These are phyloP conservation scores for Rheum nobile DNA, from an alignment of 148 eudicot species.

Conservation along the genomic window DNA sequence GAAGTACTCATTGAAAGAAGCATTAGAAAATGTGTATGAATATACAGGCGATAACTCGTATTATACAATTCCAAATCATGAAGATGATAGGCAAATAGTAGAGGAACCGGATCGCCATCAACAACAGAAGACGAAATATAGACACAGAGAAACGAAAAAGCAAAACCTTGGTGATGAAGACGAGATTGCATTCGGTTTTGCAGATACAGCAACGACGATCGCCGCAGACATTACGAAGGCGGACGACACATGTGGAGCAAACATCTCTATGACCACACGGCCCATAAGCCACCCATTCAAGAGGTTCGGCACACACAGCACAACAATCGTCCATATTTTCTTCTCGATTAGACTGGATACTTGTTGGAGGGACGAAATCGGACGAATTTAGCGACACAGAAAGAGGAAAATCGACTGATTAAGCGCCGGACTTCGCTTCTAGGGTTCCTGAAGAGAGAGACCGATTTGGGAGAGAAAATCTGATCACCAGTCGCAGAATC, in stretches of 20 bases:
- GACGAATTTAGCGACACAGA: neutral
- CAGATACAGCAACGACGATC: slow-evolving; percentile 89
- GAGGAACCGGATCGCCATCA: neutral
- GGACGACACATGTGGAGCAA: slow-evolving; percentile 89
- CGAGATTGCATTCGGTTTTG: slow-evolving; percentile 46
- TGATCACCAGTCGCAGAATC: neutral
- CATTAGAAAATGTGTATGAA: neutral
- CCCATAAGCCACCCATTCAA: slow-evolving; percentile 92
- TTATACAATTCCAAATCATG: neutral
- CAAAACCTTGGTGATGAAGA: slow-evolving; percentile 81
- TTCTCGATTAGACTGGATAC: neutral
- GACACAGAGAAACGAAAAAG: neutral
- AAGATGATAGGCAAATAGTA: neutral
- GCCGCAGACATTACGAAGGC: slow-evolving; percentile 91
- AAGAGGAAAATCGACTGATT: neutral
- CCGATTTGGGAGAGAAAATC: neutral
- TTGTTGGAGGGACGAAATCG: neutral
- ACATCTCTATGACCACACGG: slow-evolving; percentile 85
- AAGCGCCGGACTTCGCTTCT: neutral
- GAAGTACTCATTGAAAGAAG: neutral
- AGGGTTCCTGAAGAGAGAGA: neutral
- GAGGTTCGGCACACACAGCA: slow-evolving; percentile 9
- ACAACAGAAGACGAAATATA: neutral
- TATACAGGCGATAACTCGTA: neutral
- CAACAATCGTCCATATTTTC: slow-evolving; percentile 4